phyloP scores from a whole-genome alignment of 352 stramenopile species.

The Blastocystis sp. region DNA sequence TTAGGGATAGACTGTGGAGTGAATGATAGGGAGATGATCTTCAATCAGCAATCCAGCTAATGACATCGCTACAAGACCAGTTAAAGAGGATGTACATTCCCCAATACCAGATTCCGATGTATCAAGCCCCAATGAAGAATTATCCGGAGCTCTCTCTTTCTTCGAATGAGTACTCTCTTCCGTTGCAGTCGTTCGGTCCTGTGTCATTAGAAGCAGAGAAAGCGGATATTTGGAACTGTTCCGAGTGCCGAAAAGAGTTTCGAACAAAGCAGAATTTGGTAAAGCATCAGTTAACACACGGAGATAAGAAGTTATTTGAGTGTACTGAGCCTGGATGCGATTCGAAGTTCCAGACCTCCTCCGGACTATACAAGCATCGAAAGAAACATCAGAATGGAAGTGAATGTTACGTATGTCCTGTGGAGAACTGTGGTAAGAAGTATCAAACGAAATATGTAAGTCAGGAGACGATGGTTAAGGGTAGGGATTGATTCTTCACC shows the following conservation, averaged over 20 bases:
- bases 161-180: neutral
- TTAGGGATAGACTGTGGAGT: neutral
- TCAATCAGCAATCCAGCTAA: neutral
- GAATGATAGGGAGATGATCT: neutral
- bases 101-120: neutral
- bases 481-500: constrained; percentile 18
- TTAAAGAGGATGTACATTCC: neutral
- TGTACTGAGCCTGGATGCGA: neutral
- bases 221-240: neutral
- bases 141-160: neutral
- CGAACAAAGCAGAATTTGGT: neutral
- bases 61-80: neutral
- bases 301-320: neutral
- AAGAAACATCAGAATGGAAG: neutral
- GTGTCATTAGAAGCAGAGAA: neutral
- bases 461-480: neutral
- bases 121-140: neutral
- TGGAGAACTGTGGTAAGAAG: neutral
- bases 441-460: constrained; percentile 14
- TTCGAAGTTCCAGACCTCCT: neutral
- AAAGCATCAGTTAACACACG: neutral
- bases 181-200: neutral
- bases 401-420: neutral
- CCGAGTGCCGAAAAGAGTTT: neutral
- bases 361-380: neutral